A percentile compares a stretch with the other conserved stretches of the same genome.
phyloP scores from a whole-genome alignment of 2,329 filamentous ascomycete genomes.

The Colletotrichum sp. region DNA sequence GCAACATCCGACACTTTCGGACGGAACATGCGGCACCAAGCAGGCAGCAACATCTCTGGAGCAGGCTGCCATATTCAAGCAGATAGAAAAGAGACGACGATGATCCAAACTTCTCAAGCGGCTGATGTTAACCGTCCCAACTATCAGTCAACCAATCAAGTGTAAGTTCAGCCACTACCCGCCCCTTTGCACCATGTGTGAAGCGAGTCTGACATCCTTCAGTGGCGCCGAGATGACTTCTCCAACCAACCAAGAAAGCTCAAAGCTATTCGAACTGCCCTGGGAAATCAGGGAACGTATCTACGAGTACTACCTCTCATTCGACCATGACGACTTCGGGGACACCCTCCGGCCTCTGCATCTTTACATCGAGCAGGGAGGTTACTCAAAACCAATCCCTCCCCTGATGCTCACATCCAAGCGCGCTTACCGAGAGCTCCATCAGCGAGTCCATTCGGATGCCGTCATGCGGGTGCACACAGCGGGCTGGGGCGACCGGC shows the following conservation, averaged over 20 bases:
- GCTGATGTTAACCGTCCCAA: neutral
- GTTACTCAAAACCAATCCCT: constrained; percentile 6
- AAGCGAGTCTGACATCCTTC: neutral
- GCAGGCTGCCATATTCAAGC: constrained; percentile 9
- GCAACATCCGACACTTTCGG: neutral
- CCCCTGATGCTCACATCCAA: constrained; percentile 32
- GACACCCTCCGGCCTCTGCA: constrained; percentile 16
- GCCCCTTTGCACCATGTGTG: neutral
- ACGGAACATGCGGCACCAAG: neutral
- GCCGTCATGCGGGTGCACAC: constrained; percentile 30
- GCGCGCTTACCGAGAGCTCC: constrained; percentile 33
- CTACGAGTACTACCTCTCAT: constrained; percentile 12
- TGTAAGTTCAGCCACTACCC: neutral
- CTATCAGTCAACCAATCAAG: neutral
- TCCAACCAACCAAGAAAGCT: neutral
- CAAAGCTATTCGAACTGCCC: neutral
- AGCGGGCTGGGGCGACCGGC: constrained; percentile 23
- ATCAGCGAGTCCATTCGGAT: constrained; percentile 24
- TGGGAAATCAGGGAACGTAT: constrained; percentile 17
- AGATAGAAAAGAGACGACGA: neutral
- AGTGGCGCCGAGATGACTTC: neutral
- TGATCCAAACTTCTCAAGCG: neutral
- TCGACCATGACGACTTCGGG: constrained; percentile 7
- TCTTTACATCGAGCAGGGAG: constrained; percentile 12
- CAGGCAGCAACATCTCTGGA: neutral